These are phyloP conservation scores for Afroboletus lepidellus DNA, from an alignment of 1,284 basidiomycete genomes.

Conservation along the genomic window DNA sequence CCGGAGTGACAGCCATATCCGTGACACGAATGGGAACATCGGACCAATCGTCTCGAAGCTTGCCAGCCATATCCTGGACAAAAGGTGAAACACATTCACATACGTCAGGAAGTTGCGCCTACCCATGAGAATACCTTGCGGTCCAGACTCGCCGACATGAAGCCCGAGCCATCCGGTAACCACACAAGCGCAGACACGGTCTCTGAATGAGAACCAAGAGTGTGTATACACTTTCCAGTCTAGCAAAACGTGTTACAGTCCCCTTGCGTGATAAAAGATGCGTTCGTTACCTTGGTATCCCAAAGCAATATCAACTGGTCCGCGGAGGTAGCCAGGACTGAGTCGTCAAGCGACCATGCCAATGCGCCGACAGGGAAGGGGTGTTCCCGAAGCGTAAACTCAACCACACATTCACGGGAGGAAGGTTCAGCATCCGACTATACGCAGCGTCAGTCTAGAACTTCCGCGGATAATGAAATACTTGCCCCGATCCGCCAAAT, in stretches of 20 bases:
- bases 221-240: slow-evolving; percentile 68
- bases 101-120: slow-evolving; percentile 28
- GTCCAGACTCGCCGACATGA: slow-evolving; percentile 90
- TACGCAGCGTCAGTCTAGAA: slow-evolving; percentile 9
- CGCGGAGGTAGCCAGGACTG: slow-evolving; percentile 76
- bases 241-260: slow-evolving; percentile 31
- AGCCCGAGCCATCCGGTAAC: slow-evolving; percentile 86
- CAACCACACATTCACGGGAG: slow-evolving; percentile 58
- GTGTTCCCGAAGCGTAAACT: slow-evolving; percentile 71
- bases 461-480: slow-evolving; percentile 15
- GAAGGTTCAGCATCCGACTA: slow-evolving; percentile 51
- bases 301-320: slow-evolving; percentile 83
- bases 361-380: slow-evolving; percentile 74
- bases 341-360: slow-evolving; percentile 89
- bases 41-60: slow-evolving; percentile 66
- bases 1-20: slow-evolving; percentile 85
- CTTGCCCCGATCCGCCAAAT: slow-evolving; percentile 86
- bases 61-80: slow-evolving; percentile 71
- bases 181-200: slow-evolving; percentile 86
- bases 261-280: neutral
- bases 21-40: slow-evolving; percentile 82
- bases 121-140: slow-evolving; percentile 89
- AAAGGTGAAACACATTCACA: slow-evolving; percentile 14
- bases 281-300: slow-evolving; percentile 69
- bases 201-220: slow-evolving; percentile 74